These are phyloP conservation scores for Primulina tabacum DNA, from an alignment of 257 asterid genomes.

Conservation along the genomic window DNA sequence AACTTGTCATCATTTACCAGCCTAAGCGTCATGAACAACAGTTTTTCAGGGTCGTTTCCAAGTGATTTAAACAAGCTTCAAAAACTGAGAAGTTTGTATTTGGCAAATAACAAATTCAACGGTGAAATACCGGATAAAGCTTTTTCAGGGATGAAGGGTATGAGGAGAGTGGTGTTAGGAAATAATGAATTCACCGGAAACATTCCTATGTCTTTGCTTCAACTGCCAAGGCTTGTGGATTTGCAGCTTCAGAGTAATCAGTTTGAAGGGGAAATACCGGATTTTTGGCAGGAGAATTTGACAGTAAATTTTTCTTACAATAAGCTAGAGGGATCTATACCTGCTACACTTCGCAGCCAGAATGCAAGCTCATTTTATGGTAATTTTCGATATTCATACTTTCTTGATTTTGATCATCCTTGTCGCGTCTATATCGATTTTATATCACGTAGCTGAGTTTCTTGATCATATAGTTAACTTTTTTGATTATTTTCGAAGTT, in stretches of 20 bases:
- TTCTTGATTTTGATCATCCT: neutral
- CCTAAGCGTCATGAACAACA: conserved; percentile 53
- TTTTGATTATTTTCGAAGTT: neutral
- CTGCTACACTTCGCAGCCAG: conserved; percentile 33
- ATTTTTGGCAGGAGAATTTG: conserved; percentile 46
- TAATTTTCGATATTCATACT: conserved; percentile 17
- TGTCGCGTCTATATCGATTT: neutral
- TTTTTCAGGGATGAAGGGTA: conserved; percentile 46
- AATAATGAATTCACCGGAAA: conserved; percentile 41
- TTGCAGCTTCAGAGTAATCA: conserved; percentile 50
- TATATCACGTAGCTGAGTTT: neutral
- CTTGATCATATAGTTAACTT: too few species aligned
- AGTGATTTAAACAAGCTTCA: conserved; percentile 33
- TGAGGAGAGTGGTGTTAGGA: conserved; percentile 47
- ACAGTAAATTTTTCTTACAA: conserved; percentile 44
- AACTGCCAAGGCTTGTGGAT: conserved; percentile 43
- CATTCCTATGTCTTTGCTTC: conserved; percentile 50
- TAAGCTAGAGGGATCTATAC: conserved; percentile 49
- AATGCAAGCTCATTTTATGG: conserved; percentile 43
- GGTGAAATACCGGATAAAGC: conserved; percentile 52
- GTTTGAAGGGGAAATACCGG: conserved; percentile 53
- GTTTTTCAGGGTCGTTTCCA: conserved; percentile 48
- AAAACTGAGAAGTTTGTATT: conserved; percentile 42
- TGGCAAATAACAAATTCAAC: conserved; percentile 48
- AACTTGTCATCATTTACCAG: conserved; percentile 28